These are phyloP conservation scores for Diutina ranongensis DNA, from an alignment of 1,139 yeast species.

Conservation along the genomic window DNA sequence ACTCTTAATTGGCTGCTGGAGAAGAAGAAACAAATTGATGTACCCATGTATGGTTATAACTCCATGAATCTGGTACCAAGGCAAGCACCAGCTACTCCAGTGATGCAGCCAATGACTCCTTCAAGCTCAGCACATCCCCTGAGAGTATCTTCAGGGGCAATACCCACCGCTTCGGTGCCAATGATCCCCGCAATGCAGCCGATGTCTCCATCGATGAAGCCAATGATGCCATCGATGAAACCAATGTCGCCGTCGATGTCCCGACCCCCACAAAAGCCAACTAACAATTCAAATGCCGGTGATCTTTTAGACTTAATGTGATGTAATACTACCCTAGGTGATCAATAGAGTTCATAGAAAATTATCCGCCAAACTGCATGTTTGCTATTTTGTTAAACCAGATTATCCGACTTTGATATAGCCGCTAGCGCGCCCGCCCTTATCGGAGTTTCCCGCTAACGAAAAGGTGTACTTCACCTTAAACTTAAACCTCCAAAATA, in stretches of 20 bases:
- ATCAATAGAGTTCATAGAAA: too few species aligned
- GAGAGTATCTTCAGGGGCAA: constrained; percentile 1
- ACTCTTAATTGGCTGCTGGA: constrained; percentile 16
- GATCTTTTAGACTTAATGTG: not conserved
- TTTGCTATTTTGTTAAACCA: too few species aligned
- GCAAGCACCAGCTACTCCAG: constrained; percentile 8
- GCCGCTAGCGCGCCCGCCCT: too few species aligned
- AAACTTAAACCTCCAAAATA: too few species aligned
- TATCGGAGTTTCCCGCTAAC: too few species aligned
- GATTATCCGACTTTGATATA: too few species aligned
- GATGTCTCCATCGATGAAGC: constrained; percentile 1
- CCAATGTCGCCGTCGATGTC: not conserved
- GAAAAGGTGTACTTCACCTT: too few species aligned
- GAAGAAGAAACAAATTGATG: constrained; percentile 8
- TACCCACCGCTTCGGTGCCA: constrained; percentile 2
- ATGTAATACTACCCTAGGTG: too few species aligned
- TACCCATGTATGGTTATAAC: not conserved
- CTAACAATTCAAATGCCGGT: not conserved
- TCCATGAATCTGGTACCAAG: not conserved
- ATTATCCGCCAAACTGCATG: too few species aligned
- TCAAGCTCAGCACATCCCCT: not conserved
- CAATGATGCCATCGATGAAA: not conserved
- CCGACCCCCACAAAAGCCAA: too few species aligned
- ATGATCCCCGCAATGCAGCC: constrained; percentile 5
- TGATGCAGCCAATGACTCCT: constrained; percentile 9